These are phyloP conservation scores for Malus fusca DNA, from an alignment of 306 rosid species.

Conservation along the genomic window DNA sequence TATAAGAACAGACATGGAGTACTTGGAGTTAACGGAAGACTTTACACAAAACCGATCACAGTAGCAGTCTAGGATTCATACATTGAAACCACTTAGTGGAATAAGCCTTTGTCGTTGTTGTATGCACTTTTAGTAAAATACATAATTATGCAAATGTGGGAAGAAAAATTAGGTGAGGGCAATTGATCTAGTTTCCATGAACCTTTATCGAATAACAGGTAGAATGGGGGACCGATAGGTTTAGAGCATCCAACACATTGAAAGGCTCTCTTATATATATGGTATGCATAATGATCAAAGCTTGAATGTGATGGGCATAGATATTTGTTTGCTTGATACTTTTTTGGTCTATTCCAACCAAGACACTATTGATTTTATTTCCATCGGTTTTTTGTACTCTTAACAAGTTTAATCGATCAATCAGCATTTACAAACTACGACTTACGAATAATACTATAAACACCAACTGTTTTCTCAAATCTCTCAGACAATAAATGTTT, in stretches of 20 bases:
- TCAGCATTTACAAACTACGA: neutral
- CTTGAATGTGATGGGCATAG: slow-evolving; percentile 2
- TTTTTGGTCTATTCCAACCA: neutral
- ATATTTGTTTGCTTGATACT: neutral
- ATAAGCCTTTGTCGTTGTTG: too few relatives aligned
- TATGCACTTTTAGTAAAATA: neutral
- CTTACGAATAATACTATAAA: neutral
- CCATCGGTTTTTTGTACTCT: neutral
- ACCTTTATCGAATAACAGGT: neutral
- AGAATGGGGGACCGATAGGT: neutral
- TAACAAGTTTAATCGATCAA: too few relatives aligned
- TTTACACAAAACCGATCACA: too few relatives aligned
- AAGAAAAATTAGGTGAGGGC: too few relatives aligned
- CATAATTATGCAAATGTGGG: neutral
- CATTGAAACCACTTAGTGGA: too few relatives aligned
- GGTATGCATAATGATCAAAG: neutral
- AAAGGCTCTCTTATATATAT: neutral
- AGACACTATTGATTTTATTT: neutral
- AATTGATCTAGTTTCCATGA: neutral
- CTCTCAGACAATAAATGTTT: neutral
- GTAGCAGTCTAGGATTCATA: too few relatives aligned
- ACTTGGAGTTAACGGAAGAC: too few relatives aligned
- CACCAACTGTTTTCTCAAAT: neutral
- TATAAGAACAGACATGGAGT: too few relatives aligned
- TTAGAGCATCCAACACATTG: neutral